phyloP scores from a whole-genome alignment of 2,329 filamentous ascomycete species.

The Fonsecaea monophora region DNA sequence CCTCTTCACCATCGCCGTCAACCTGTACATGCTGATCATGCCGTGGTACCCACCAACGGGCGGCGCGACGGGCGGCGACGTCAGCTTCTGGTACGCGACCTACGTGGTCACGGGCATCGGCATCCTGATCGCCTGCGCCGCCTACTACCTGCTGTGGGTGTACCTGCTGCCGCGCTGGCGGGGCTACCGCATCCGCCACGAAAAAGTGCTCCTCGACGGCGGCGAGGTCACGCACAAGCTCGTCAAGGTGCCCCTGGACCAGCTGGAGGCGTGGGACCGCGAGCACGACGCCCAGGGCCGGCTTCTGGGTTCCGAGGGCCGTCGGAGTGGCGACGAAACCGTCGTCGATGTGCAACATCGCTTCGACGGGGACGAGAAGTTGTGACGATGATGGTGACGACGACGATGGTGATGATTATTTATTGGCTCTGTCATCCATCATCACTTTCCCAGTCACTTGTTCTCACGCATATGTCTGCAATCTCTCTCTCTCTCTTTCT shows the following conservation, averaged over 20 bases:
- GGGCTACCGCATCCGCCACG: slow-evolving; percentile 63
- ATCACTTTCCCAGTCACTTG: no score
- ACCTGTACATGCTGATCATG: slow-evolving; percentile 70
- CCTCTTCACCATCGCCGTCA: slow-evolving; percentile 65
- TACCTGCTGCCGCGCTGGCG: slow-evolving; percentile 60
- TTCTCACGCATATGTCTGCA: no score
- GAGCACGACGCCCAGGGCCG: slow-evolving; percentile 60
- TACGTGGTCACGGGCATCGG: slow-evolving; percentile 70
- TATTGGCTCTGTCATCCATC: no score
- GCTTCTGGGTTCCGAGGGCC: neutral
- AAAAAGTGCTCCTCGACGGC: slow-evolving; percentile 60
- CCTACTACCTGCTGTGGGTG: slow-evolving; percentile 68
- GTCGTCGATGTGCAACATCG: slow-evolving; percentile 10
- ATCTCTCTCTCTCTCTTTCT: no score
- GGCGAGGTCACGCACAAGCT: slow-evolving; percentile 58
- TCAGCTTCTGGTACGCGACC: slow-evolving; percentile 76
- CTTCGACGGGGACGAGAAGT: slow-evolving; percentile 7
- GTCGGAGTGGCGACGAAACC: neutral
- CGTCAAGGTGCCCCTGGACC: slow-evolving; percentile 59
- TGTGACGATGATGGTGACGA: neutral
- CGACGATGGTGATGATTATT: no score
- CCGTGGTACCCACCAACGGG: slow-evolving; percentile 73
- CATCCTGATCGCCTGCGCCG: slow-evolving; percentile 60
- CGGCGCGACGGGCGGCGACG: slow-evolving; percentile 67
- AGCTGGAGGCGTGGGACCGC: slow-evolving; percentile 64